Percentiles rank a stretch among this genome's conserved stretches.
phyloP scores from a whole-genome alignment of 1,139 yeast genomes.

The Yamadazyma siamensis region DNA sequence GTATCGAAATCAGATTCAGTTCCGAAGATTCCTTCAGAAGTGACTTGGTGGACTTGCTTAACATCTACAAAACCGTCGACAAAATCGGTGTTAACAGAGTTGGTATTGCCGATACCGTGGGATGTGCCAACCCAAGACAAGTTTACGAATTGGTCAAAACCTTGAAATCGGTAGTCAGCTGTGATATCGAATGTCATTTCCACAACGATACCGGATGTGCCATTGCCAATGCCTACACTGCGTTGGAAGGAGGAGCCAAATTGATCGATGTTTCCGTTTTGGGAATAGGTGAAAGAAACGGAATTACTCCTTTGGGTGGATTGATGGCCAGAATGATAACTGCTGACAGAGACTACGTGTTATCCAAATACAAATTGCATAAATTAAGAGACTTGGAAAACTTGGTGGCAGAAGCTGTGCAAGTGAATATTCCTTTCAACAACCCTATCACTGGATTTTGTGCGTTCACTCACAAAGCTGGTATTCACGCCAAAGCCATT shows the following conservation, averaged over 20 bases:
- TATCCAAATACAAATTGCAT: conserved; percentile 92
- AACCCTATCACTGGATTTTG: conserved; percentile 99
- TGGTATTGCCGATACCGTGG: conserved; percentile 99
- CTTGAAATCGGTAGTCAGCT: conserved; percentile 85
- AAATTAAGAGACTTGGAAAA: conserved; percentile 94
- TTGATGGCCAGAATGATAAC: conserved; percentile 99
- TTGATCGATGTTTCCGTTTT: conserved; percentile 92
- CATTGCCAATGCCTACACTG: conserved; percentile 96
- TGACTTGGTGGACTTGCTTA: conserved; percentile 89
- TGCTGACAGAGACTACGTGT: conserved; percentile 94
- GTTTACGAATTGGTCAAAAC: conserved; percentile 96
- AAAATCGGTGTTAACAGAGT: conserved; percentile 98
- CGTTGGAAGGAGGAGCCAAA: conserved; percentile 96
- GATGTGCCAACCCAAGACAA: conserved; percentile 98
- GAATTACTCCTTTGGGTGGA: conserved; percentile 97
- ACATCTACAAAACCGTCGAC: conserved; percentile 95
- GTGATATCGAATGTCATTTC: conserved; percentile 98
- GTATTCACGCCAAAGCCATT: conserved; percentile 98
- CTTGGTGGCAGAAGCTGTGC: conserved; percentile 95
- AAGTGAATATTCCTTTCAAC: conserved; percentile 95
- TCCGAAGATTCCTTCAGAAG: conserved; percentile 98
- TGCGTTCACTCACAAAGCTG: conserved; percentile 99
- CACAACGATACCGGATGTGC: conserved; percentile 99
- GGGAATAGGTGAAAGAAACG: conserved; percentile 99
- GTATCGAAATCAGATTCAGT: conserved; percentile 94